These are phyloP conservation scores for Cephaloascus albidus DNA, from an alignment of 805 yeast genomes.

Conservation along the genomic window DNA sequence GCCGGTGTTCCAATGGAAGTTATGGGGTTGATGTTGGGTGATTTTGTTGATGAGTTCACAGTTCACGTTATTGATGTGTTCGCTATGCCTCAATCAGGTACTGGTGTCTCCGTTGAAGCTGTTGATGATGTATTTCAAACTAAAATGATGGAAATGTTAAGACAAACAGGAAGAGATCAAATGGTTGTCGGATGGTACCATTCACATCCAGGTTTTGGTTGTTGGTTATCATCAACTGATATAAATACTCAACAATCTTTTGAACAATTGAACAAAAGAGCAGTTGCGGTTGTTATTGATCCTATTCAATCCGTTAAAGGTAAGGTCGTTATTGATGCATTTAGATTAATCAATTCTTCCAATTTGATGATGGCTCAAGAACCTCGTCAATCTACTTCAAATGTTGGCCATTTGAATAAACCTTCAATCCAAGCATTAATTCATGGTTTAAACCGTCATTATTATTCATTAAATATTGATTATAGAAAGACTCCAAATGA, in stretches of 20 bases:
- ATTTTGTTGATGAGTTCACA: slow-evolving; percentile 94
- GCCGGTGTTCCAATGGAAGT: slow-evolving; percentile 76
- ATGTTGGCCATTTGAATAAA: slow-evolving; percentile 89
- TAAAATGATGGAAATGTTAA: slow-evolving; percentile 98
- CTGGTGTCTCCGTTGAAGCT: slow-evolving; percentile 98
- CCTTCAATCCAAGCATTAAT: slow-evolving; percentile 95
- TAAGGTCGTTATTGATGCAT: slow-evolving; percentile 97
- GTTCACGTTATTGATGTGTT: slow-evolving; percentile 96
- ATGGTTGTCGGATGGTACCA: slow-evolving; percentile 99
- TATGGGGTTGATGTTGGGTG: slow-evolving; percentile 98
- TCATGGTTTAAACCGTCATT: slow-evolving; percentile 95
- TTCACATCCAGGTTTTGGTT: slow-evolving; percentile 99
- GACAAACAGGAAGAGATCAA: slow-evolving; percentile 98
- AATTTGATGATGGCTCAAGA: slow-evolving; percentile 92
- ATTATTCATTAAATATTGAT: slow-evolving; percentile 91
- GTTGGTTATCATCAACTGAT: slow-evolving; percentile 98
- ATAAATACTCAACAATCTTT: slow-evolving; percentile 96
- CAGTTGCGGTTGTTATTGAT: slow-evolving; percentile 97
- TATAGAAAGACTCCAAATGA: slow-evolving; percentile 89
- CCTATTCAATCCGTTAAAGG: slow-evolving; percentile 99
- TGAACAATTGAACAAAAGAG: slow-evolving; percentile 89
- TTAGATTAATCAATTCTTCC: slow-evolving; percentile 83
- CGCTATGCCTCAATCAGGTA: slow-evolving; percentile 99
- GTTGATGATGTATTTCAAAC: slow-evolving; percentile 99
- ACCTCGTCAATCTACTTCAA: slow-evolving; percentile 95